Evolutionary conservation across 106 monocot genomes (phyloP), one percentile per base, ranked within the genome.

Genomic region (Acanthochlamys bracteata): DNA sequence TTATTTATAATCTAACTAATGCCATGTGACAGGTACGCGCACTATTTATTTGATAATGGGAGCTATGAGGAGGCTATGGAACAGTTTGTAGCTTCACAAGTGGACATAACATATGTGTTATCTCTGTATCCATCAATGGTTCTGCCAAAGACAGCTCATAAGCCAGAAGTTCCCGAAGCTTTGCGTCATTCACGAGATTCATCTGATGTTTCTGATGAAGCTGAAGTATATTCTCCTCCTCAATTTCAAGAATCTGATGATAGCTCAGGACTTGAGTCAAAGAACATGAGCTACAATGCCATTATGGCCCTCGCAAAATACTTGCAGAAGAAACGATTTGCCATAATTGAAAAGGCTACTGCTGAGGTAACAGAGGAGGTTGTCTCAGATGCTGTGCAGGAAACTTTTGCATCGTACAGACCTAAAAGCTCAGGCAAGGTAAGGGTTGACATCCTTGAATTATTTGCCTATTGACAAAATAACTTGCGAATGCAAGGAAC

Each of bases 281-380:
- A 85, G 75, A 99, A 89, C 77, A 83, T 81, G 81, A 83, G 63
- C 41, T 81, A 86, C 66, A 89, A 92, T 74, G 73, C 98, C 46
- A 72, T 90, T 55, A 75, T 70, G 54, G 98, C 92, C 42, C 85
- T 99, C 42, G 79, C 73, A 20, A 99, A 99, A 68, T 99, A 92
- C 54, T 80, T 99, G 72, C 88, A 99, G 58, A 92, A 86, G 73
- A 92, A 76, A 75, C 80, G 98, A 80, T 56, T 55, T 64, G 74
- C 64, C 70, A 72, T 92, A 46, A 81, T 99, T 77, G 98, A 99
- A 74, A 83, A 80, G 75, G 98, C 92, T 53, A 86, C 83, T 24
- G 83, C 92, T 67, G 98, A 99, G 73, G 77, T 99, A 61, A 92
- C 98, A 24, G 88, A 99, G 46, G 98, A 92, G 65, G 88, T 99